These are phyloP conservation scores for Hygrocybe punicea DNA, from an alignment of 768 basidiomycete genomes.

Conservation along the genomic window DNA sequence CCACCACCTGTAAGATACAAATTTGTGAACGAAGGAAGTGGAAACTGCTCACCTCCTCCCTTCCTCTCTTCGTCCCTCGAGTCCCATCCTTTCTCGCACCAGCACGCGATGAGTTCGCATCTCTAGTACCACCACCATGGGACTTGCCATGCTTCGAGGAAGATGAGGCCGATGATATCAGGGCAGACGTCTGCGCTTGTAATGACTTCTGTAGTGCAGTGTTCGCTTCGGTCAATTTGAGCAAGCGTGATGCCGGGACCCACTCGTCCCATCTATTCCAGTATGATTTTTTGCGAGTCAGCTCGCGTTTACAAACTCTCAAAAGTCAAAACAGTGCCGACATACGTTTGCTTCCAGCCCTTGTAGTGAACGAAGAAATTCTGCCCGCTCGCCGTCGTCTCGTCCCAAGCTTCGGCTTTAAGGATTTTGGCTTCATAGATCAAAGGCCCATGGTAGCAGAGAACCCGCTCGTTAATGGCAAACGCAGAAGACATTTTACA, in stretches of 20 bases:
- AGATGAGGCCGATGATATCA: slow-evolving; percentile 17
- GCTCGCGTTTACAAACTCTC: background rate
- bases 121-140: slow-evolving; percentile 16
- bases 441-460: slow-evolving; percentile 94
- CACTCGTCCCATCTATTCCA: slow-evolving; percentile 89
- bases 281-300: slow-evolving; percentile 5
- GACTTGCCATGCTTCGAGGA: slow-evolving; percentile 21
- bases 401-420: slow-evolving; percentile 59
- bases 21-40: background rate
- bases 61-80: slow-evolving; percentile 62
- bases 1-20: background rate
- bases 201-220: slow-evolving; percentile 74
- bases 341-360: slow-evolving; percentile 97
- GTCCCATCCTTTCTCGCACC: slow-evolving; percentile 57
- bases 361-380: slow-evolving; percentile 98
- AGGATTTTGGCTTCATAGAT: slow-evolving; percentile 97
- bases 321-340: slow-evolving; percentile 9
- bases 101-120: slow-evolving; percentile 25
- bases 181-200: slow-evolving; percentile 31
- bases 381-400: slow-evolving; percentile 64
- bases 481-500: slow-evolving; percentile 34
- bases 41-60: slow-evolving; percentile 61
- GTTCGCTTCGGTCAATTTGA: slow-evolving; percentile 83
- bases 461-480: slow-evolving; percentile 67
- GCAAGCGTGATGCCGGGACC: slow-evolving; percentile 76